These are phyloP conservation scores for Stellera chamaejasme DNA, from an alignment of 345 rosid genomes.

Conservation along the genomic window DNA sequence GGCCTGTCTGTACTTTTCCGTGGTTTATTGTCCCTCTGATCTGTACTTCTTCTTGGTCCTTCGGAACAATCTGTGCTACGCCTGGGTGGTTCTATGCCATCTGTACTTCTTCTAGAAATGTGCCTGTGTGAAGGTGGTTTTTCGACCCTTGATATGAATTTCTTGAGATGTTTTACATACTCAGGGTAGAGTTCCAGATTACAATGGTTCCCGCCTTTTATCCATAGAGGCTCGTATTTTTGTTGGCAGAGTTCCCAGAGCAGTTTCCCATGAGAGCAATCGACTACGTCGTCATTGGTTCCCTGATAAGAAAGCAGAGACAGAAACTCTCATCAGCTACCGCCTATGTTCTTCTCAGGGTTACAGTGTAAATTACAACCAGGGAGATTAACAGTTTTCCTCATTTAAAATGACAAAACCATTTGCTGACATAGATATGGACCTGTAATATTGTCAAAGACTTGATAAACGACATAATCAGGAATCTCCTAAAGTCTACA, in stretches of 20 bases:
- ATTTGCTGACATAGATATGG: too few species aligned
- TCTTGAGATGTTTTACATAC: constrained; percentile 83
- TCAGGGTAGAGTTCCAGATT: constrained; percentile 78
- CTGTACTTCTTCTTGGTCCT: constrained; percentile 8
- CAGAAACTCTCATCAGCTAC: background rate
- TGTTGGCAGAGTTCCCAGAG: constrained; percentile 94
- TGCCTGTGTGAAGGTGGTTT: constrained; percentile 58
- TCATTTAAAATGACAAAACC: too few species aligned
- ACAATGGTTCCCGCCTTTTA: constrained; percentile 88
- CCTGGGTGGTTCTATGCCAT: background rate
- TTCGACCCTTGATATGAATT: constrained; percentile 73
- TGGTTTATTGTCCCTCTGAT: constrained; percentile 5
- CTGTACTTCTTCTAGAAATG: constrained; percentile 58
- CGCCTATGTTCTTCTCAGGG: background rate
- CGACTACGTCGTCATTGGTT: constrained; percentile 87
- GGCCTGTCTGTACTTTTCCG: constrained; percentile 27
- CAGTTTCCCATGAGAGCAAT: constrained; percentile 89
- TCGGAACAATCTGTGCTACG: constrained; percentile 1
- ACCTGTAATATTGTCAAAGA: too few species aligned
- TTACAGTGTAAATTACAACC: background rate
- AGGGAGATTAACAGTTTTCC: background rate
- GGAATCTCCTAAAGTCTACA: too few species aligned
- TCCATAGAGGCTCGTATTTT: constrained; percentile 93
- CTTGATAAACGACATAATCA: too few species aligned
- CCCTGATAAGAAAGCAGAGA: constrained; percentile 39